Evolutionary conservation across 345 rosid species (phyloP).

Genomic region (Euphorbia tirucalli): DNA sequence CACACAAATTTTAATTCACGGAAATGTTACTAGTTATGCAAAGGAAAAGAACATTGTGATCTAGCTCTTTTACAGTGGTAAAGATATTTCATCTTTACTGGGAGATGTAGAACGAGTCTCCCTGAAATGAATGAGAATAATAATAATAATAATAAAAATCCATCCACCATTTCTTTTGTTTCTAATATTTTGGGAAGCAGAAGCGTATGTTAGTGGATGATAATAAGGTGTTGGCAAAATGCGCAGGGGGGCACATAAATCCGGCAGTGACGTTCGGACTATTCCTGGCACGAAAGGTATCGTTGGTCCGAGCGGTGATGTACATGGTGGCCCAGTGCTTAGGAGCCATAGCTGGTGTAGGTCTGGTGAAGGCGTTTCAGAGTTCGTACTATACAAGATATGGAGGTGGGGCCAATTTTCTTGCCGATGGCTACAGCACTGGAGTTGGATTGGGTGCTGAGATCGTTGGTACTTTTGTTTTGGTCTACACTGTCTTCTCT

Average conservation of each 20-base stretch:
- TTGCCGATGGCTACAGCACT: conserved; percentile 47
- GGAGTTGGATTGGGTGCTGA: conserved; percentile 72
- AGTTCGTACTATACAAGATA: conserved; percentile 40
- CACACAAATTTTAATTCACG: too few relatives aligned
- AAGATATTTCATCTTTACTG: too few relatives aligned
- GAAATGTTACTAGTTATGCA: too few relatives aligned
- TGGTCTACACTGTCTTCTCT: too few relatives aligned
- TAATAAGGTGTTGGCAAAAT: not conserved
- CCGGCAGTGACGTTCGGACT: conserved; percentile 88
- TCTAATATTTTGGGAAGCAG: not conserved
- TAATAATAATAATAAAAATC: not conserved
- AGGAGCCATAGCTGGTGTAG: conserved; percentile 84
- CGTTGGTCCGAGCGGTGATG: conserved; percentile 55
- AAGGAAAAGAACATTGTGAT: too few relatives aligned
- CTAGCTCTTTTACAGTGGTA: too few relatives aligned
- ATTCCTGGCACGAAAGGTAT: conserved; percentile 73
- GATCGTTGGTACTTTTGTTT: conserved; percentile 85
- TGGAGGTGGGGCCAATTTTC: conserved; percentile 73
- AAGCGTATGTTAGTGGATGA: not conserved
- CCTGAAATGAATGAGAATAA: not conserved
- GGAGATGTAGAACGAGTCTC: too few relatives aligned
- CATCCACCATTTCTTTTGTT: not conserved
- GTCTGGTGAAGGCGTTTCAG: conserved; percentile 70
- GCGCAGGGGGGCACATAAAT: conserved; percentile 75
- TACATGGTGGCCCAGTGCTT: conserved; percentile 76